Evolutionary conservation across 2,329 filamentous ascomycete genomes (phyloP), one percentile per base, ranked within the genome.

Genomic region (Fusarium sp.): DNA sequence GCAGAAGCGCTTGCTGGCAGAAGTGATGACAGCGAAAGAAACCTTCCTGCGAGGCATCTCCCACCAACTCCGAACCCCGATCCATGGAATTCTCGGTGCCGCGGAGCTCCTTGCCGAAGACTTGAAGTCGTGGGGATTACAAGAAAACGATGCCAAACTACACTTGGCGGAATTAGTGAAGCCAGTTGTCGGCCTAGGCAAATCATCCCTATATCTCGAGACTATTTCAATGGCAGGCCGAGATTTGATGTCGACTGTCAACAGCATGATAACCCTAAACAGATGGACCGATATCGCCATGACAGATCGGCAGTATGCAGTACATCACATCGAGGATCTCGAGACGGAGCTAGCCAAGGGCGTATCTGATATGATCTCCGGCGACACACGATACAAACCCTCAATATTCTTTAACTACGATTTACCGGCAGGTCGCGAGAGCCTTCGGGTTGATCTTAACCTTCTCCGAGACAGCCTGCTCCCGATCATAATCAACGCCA

Each of bases 31-130:
- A 14, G 84, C 84, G 0, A 87, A 86, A 62, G 84, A 86, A 2
- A 81, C 76, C 4, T 87, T 87, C 64, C 76, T 87, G 1, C 80
- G 85, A 5, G 83, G 85, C 0, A 82, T 87, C 10, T 86, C 84
- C 0, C 85, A 87, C 62, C 84, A 87, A 38, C 81, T 87, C 0
- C 81, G 85, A 40, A 87, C 85, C 0, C 85, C 85, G 0, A 85
- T 87, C 6, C 85, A 87, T 37, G 85, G 85, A 0, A 85, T 87
- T 3, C 79, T 87, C 0, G 81, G 80, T 2, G 80, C 79, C 1
- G 76, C 76, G 1, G 80, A 87, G 18, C 73, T 87, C 0, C 76
- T 87, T 1, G 81, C 80, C 0, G 85, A 87, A 64, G 85, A 86
- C 40, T 66, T 86, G 0, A 80, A 77, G 31, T 71, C 74, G 5